Evolutionary conservation across 2,329 filamentous ascomycete species (phyloP).

Genomic region (Colletotrichum tropicicola): DNA sequence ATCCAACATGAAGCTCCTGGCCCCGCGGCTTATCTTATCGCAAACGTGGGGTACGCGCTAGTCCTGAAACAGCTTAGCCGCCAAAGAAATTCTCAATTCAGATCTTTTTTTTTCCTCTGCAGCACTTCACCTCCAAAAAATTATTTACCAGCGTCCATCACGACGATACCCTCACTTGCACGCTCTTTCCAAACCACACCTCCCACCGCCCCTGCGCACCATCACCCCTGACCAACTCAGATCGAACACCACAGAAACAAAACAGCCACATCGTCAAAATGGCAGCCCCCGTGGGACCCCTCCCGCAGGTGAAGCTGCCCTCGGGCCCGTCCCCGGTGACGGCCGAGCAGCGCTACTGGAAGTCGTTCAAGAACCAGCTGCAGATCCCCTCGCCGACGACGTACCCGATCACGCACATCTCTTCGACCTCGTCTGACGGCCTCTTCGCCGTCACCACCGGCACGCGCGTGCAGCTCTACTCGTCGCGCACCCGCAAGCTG

Average conservation of each 20-base stretch:
- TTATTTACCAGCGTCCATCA: constrained; percentile 11
- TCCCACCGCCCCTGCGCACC: neutral
- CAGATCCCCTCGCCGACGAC: constrained; percentile 91
- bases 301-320: constrained; percentile 84
- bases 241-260: neutral
- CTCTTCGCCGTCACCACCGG: constrained; percentile 95
- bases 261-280: constrained; percentile 55
- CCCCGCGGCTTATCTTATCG: constrained; percentile 31
- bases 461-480: constrained; percentile 92
- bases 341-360: constrained; percentile 96
- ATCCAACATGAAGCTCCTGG: neutral
- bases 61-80: neutral
- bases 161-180: constrained; percentile 19
- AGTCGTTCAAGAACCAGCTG: constrained; percentile 90
- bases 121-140: constrained; percentile 22
- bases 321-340: constrained; percentile 84
- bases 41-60: constrained; percentile 11
- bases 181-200: neutral
- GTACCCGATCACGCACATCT: constrained; percentile 91
- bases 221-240: neutral
- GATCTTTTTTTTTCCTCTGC: constrained; percentile 20
- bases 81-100: constrained; percentile 30
- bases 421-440: constrained; percentile 69
- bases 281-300: constrained; percentile 85
- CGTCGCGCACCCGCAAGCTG: constrained; percentile 87